Evolutionary conservation across 495 filamentous ascomycete genomes (phyloP).

Genomic region (Melanomma pulvis-pyrius): DNA sequence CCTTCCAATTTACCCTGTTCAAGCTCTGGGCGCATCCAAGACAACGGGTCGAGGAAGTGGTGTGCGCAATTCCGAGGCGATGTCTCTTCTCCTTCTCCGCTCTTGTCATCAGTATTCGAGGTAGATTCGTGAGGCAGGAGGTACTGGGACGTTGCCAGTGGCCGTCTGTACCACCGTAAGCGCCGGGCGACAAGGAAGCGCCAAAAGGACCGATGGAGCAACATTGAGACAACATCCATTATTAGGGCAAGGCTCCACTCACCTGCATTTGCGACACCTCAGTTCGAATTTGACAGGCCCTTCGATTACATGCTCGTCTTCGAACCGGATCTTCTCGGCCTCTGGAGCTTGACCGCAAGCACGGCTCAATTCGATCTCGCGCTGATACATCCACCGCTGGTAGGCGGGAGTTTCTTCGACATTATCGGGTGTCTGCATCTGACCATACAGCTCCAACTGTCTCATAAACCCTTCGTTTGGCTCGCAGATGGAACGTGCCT

Average conservation of each 20-base stretch:
- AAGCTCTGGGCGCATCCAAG: conserved; percentile 87
- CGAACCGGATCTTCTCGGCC: conserved; percentile 71
- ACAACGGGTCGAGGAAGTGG: conserved; percentile 84
- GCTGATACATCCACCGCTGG: conserved; percentile 84
- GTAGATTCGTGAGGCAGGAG: conserved; percentile 57
- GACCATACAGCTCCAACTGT: conserved; percentile 83
- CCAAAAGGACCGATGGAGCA: not conserved
- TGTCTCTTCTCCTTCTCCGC: too few relatives aligned
- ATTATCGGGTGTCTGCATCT: conserved; percentile 73
- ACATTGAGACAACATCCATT: not conserved
- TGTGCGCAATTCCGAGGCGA: conserved; percentile 67
- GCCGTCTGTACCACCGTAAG: conserved; percentile 51
- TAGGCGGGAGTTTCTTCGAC: conserved; percentile 73
- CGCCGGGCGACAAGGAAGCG: conserved; percentile 2
- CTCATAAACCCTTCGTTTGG: conserved; percentile 88
- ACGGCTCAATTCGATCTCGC: conserved; percentile 73
- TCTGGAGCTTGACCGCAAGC: conserved; percentile 69
- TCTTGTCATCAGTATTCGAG: conserved; percentile 21
- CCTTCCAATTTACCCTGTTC: conserved; percentile 77
- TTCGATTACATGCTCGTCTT: conserved; percentile 65
- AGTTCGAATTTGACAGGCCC: conserved; percentile 48
- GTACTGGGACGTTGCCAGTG: conserved; percentile 65
- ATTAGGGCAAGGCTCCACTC: conserved; percentile 25
- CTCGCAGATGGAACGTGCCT: conserved; percentile 71
- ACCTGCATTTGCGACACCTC: conserved; percentile 59